Evolutionary conservation across 2,329 filamentous ascomycete species (phyloP).

Genomic region (Beauveria australis): DNA sequence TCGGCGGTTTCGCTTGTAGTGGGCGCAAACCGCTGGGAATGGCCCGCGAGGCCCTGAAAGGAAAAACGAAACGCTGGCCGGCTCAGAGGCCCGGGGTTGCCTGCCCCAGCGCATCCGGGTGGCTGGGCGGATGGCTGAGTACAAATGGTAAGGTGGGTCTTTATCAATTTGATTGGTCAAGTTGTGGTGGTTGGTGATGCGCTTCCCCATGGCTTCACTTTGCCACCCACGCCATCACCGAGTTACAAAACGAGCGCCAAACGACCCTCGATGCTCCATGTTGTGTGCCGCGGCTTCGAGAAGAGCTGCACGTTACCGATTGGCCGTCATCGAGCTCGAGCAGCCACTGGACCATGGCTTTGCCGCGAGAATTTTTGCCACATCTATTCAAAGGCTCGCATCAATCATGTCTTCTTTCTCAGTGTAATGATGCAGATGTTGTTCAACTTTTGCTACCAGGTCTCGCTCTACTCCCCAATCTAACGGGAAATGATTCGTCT

Average conservation of each 20-base stretch:
- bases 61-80: neutral
- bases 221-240: no score
- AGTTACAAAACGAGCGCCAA: no score
- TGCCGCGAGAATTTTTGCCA: neutral
- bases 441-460: neutral
- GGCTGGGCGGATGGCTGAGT: conserved; percentile 2
- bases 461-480: neutral
- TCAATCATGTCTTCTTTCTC: neutral
- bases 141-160: neutral
- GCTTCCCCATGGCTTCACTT: no score
- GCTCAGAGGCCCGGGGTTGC: neutral
- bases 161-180: no score
- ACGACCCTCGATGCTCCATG: no score
- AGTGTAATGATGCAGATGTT: neutral
- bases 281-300: neutral
- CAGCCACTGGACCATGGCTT: neutral
- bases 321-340: neutral
- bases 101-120: neutral
- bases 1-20: neutral
- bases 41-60: neutral
- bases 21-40: neutral
- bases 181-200: no score
- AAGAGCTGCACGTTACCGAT: no score
- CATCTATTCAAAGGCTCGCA: neutral
- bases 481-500: neutral